Conservation (phyloP, 768 basidiomycete genomes). For the Hypsizygus marmoreus region DNA sequence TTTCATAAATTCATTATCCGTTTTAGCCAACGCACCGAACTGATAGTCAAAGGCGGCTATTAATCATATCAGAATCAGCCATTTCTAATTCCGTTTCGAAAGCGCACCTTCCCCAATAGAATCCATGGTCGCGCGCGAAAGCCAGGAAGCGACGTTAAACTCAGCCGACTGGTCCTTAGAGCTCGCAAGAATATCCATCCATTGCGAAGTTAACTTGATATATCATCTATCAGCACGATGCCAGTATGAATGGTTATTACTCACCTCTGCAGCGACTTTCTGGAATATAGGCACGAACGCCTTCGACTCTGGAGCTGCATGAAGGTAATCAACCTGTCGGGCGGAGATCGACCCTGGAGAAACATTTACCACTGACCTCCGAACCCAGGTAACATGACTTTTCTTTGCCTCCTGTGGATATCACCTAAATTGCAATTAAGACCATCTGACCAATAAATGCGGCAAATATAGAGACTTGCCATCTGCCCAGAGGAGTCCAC, state of each 20-base stretch:
- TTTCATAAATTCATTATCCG: slow-evolving; percentile 53
- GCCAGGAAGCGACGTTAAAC: slow-evolving; percentile 52
- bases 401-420: slow-evolving; percentile 56
- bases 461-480: slow-evolving; percentile 28
- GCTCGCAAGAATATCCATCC: slow-evolving; percentile 52
- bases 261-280: slow-evolving; percentile 43
- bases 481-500: slow-evolving; percentile 57
- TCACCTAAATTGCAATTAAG: slow-evolving; percentile 26
- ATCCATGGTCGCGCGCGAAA: slow-evolving; percentile 51
- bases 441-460: background rate
- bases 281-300: slow-evolving; percentile 53
- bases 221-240: slow-evolving; percentile 1
- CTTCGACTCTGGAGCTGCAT: slow-evolving; percentile 44
- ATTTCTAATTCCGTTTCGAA: background rate
- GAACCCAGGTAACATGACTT: slow-evolving; percentile 57
- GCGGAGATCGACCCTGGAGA: background rate
- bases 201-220: slow-evolving; percentile 46
- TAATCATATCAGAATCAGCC: background rate
- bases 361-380: slow-evolving; percentile 41
- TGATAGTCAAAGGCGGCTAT: slow-evolving; percentile 57
- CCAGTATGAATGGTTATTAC: slow-evolving; percentile 21
- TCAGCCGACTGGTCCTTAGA: slow-evolving; percentile 39
- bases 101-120: slow-evolving; percentile 49
- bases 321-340: background rate
- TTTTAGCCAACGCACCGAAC: slow-evolving; percentile 52